A percentile compares a stretch with the other conserved stretches of the same genome.
phyloP scores from a whole-genome alignment of 2,329 filamentous ascomycete species.

The Scedosporium aurantiacum region DNA sequence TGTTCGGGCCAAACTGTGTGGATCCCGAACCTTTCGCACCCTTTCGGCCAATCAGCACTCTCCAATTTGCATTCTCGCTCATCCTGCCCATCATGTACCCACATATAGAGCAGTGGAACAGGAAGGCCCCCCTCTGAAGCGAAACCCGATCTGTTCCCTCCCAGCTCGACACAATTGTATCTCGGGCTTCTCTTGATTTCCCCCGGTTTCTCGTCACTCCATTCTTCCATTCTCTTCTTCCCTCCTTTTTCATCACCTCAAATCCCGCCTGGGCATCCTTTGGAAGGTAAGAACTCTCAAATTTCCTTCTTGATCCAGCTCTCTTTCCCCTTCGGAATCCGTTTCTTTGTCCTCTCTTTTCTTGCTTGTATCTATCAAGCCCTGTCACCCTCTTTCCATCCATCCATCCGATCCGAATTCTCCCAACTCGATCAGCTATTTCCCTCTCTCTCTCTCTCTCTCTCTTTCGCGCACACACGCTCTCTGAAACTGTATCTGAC shows the following conservation, averaged over 20 bases:
- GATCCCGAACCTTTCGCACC: not conserved
- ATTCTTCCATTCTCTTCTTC: not conserved
- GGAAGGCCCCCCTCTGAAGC: no score
- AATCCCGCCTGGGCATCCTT: not conserved
- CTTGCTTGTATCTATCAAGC: not conserved
- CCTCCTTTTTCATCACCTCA: constrained; percentile 5
- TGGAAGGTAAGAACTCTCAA: not conserved
- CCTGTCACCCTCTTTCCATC: not conserved
- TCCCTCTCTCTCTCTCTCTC: no score
- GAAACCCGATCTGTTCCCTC: no score
- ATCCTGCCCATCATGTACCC: not conserved
- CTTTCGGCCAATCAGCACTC: not conserved
- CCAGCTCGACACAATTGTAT: not conserved
- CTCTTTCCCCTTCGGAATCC: not conserved
- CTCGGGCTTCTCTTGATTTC: not conserved
- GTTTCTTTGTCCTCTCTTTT: not conserved
- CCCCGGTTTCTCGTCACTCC: not conserved
- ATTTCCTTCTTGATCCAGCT: constrained; percentile 5
- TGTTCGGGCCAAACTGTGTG: not conserved
- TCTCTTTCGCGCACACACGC: no score
- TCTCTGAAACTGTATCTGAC: no score
- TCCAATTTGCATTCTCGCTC: constrained; percentile 1
- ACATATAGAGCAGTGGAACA: not conserved
- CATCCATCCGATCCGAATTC: not conserved
- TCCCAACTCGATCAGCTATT: not conserved